phyloP scores from a whole-genome alignment of 2,329 filamentous ascomycete species.

The Aspergillus transmontanensis region DNA sequence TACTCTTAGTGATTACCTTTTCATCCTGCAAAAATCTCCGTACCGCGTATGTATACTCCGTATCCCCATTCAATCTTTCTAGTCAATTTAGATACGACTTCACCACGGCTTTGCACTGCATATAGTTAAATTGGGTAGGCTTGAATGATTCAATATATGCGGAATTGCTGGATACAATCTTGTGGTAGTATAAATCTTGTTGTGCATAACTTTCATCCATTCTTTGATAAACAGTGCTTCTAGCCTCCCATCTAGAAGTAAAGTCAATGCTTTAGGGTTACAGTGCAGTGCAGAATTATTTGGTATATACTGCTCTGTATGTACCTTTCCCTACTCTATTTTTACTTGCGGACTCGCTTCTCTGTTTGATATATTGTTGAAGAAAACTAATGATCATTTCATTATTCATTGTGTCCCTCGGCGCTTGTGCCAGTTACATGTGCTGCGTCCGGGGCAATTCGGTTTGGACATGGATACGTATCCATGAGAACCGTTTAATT shows the following conservation, averaged over 20 bases:
- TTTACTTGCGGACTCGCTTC: too few species aligned
- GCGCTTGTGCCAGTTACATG: slow-evolving; percentile 1
- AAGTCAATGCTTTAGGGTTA: neutral
- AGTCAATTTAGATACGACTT: neutral
- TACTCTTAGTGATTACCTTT: slow-evolving; percentile 10
- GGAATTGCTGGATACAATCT: neutral
- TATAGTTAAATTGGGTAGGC: neutral
- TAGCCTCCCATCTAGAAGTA: neutral
- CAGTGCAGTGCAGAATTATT: neutral
- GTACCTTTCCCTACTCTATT: neutral
- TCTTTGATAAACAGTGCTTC: neutral
- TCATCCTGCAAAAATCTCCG: slow-evolving; percentile 16
- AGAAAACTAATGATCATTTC: slow-evolving; percentile 4
- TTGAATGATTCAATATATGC: neutral
- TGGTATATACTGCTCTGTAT: neutral
- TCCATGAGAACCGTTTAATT: neutral
- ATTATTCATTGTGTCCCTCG: neutral
- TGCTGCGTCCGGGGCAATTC: neutral
- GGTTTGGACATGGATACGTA: neutral
- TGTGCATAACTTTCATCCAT: neutral
- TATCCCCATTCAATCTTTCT: neutral
- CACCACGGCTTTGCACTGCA: neutral
- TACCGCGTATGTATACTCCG: slow-evolving; percentile 7
- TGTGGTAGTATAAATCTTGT: neutral
- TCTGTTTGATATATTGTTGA: neutral